Percentiles rank a stretch among this genome's conserved stretches.
phyloP scores from a whole-genome alignment of 768 basidiomycete species.

The Agrocybe pediades region DNA sequence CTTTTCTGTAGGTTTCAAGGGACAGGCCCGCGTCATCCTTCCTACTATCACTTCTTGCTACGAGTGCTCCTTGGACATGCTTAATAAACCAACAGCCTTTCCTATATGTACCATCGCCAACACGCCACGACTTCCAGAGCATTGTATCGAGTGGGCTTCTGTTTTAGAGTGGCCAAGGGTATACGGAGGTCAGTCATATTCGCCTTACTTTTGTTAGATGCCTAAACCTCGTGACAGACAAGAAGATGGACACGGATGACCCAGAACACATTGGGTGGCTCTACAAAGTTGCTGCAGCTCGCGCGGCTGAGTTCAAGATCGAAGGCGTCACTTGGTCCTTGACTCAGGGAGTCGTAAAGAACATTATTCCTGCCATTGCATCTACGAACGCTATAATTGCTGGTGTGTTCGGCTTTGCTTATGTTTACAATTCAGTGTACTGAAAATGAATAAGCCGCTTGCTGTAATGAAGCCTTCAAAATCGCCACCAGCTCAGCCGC shows the following conservation, averaged over 20 bases:
- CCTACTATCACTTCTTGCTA: slow-evolving; percentile 96
- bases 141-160: slow-evolving; percentile 99
- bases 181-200: slow-evolving; percentile 64
- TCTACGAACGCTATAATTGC: slow-evolving; percentile 99
- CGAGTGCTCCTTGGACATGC: slow-evolving; percentile 97
- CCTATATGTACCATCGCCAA: slow-evolving; percentile 99
- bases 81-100: slow-evolving; percentile 95
- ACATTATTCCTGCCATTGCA: slow-evolving; percentile 98
- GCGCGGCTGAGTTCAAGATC: slow-evolving; percentile 94
- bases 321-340: slow-evolving; percentile 98
- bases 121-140: slow-evolving; percentile 95
- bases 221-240: slow-evolving; percentile 51
- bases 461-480: slow-evolving; percentile 99
- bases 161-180: slow-evolving; percentile 98
- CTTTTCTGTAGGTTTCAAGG: slow-evolving; percentile 83
- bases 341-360: slow-evolving; percentile 99
- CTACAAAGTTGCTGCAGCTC: slow-evolving; percentile 73
- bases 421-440: neutral
- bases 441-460: slow-evolving; percentile 59
- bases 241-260: slow-evolving; percentile 96
- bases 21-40: slow-evolving; percentile 95
- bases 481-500: slow-evolving; percentile 95
- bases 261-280: slow-evolving; percentile 97
- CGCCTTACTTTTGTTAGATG: neutral
- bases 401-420: slow-evolving; percentile 43